A percentile compares a stretch with the other conserved stretches of the same genome.
Conservation (phyloP, 2,329 filamentous ascomycete genomes). For the Penicillium sp. region DNA sequence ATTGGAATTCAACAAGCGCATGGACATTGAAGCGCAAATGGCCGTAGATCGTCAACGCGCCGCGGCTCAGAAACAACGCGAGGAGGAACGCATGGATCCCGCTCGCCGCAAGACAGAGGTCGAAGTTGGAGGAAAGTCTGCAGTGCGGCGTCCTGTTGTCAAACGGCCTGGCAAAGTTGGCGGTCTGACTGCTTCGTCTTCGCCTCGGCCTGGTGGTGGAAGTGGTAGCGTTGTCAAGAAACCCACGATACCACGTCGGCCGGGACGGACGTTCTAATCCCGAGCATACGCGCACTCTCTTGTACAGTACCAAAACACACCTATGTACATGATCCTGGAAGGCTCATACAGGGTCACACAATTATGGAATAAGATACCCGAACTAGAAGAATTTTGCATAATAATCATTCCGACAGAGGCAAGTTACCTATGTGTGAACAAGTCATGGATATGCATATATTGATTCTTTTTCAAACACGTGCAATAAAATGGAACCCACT, state of each 20-base stretch:
- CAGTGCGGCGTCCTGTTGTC: constrained; percentile 34
- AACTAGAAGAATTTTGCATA: too few relatives aligned
- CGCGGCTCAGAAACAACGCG: constrained; percentile 40
- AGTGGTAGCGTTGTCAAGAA: constrained; percentile 41
- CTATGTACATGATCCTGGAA: neutral
- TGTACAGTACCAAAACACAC: constrained; percentile 4
- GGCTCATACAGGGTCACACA: neutral
- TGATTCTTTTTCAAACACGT: neutral
- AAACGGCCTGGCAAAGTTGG: constrained; percentile 29
- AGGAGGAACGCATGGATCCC: constrained; percentile 37
- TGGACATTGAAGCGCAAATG: constrained; percentile 93
- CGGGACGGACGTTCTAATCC: constrained; percentile 35
- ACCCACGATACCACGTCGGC: constrained; percentile 34
- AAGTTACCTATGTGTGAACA: neutral
- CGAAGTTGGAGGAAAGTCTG: constrained; percentile 33
- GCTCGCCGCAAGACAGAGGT: constrained; percentile 36
- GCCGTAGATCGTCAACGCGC: constrained; percentile 70
- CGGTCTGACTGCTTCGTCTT: constrained; percentile 30
- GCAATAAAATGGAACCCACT: neutral
- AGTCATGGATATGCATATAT: neutral
- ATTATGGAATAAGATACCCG: constrained; percentile 13
- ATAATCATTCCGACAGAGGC: neutral
- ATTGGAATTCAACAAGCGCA: constrained; percentile 85
- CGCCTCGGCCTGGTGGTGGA: constrained; percentile 22
- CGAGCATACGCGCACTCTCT: constrained; percentile 8